Evolutionary conservation across 306 rosid species (phyloP).

Genomic region (Coriaria nepalensis): DNA sequence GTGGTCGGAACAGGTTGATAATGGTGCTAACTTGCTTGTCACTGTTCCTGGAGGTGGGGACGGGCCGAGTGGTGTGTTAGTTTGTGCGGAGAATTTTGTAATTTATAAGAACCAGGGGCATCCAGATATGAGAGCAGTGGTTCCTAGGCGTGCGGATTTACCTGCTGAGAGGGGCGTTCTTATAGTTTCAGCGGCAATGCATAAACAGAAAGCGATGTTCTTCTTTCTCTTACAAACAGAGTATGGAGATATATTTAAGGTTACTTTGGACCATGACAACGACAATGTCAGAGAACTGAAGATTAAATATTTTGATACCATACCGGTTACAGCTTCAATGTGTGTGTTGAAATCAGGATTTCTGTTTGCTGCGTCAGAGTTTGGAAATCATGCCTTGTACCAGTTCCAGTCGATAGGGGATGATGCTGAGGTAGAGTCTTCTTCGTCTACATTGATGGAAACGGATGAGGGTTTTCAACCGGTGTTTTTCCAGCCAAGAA

Average conservation of each 20-base stretch:
- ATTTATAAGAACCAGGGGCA: constrained; percentile 93
- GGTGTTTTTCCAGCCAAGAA: constrained; percentile 77
- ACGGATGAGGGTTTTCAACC: constrained; percentile 91
- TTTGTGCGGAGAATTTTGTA: constrained; percentile 91
- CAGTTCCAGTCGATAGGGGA: constrained; percentile 87
- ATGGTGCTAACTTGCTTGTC: constrained; percentile 81
- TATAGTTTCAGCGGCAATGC: constrained; percentile 86
- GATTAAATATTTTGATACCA: constrained; percentile 86
- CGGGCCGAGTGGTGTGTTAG: constrained; percentile 94
- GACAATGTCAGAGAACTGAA: constrained; percentile 67
- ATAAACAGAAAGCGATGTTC: constrained; percentile 66
- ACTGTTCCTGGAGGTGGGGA: constrained; percentile 97
- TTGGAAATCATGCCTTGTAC: constrained; percentile 80
- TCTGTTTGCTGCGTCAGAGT: constrained; percentile 86
- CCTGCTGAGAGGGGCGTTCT: constrained; percentile 87
- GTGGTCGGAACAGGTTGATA: constrained; percentile 94
- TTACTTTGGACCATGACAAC: constrained; percentile 61
- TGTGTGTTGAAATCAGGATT: constrained; percentile 88
- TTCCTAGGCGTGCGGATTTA: constrained; percentile 74
- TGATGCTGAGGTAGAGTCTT: constrained; percentile 87
- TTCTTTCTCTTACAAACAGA: constrained; percentile 91
- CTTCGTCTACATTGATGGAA: constrained; percentile 73
- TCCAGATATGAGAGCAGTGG: constrained; percentile 76
- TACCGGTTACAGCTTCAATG: constrained; percentile 84
- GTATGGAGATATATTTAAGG: constrained; percentile 94